Base-by-base conservation (phyloP, 2,329 filamentous ascomycete species). In the Neonectria punicea region DNA sequence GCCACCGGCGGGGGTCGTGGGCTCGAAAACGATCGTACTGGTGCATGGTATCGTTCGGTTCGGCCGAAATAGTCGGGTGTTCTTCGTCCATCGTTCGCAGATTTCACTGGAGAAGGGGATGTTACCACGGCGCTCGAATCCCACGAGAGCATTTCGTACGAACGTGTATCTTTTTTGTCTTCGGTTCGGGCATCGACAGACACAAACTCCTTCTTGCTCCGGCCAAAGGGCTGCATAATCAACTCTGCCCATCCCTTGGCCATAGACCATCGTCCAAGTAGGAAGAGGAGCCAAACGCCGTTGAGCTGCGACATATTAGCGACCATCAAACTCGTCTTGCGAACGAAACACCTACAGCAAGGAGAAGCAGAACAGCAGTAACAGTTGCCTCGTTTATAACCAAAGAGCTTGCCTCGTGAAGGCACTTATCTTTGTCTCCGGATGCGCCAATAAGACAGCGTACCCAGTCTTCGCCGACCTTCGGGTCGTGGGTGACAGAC, bases 221-320 rank as follows among this genome's bases (percentile, higher is more conserved):
- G 81, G 39, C 81, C 79, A 65, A 88, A 80, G 53, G 82, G 75
- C 41, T 79, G 77, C 59, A 78, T 82, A 70, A 90, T 78, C 46
- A 94, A 80, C 28, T 97, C 90, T 46, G 84, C 71, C 96, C 96
- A 99, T 67, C 92, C 96, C 3, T 84, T 87, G 60, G 97, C 83
- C 90, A 98, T 97, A n/a, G 92, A 91, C 78, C 88, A 89, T 57
- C 94, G 91, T 41, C 92, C 91, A 34, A 98, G 88, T 63, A 98
- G 88, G 59, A 97, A 79, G 62, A 97, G 86, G 54, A 92, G 88
- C 89, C 95, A 97, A 53, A 98, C 82, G 8, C 95, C 95, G 69
- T 94, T 94, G 70, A 93, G 85, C 90, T 93, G 70, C 18, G 49
- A 18, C 46, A 22, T 22, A 51, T 74, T 57, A 74, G 69, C 16